phyloP scores from a whole-genome alignment of 2,329 filamentous ascomycete species.

The Sporothrix protearum region DNA sequence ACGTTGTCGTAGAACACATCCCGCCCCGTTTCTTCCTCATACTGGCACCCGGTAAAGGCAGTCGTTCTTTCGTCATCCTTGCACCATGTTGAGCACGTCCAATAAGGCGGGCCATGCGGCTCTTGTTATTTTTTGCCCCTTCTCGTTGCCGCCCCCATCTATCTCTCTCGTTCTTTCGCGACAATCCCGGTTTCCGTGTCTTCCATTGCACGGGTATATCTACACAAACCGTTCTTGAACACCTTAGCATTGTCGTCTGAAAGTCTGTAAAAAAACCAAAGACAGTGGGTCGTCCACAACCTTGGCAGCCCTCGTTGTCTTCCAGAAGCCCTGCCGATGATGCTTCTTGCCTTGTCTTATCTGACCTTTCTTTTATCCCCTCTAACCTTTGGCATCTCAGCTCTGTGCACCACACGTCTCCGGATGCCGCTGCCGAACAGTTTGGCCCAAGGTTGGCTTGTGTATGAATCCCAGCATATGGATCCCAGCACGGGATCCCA shows the following conservation, averaged over 20 bases:
- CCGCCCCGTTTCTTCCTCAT: not conserved
- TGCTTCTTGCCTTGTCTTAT: not conserved
- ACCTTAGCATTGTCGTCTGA: too few species aligned
- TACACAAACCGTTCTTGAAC: not conserved
- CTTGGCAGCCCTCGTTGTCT: not conserved
- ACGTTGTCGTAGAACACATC: not conserved
- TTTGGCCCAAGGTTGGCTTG: slow-evolving; percentile 1
- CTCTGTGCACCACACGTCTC: too few species aligned
- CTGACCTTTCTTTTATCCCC: too few species aligned
- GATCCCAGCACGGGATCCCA: not conserved
- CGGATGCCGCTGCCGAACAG: slow-evolving; percentile 12
- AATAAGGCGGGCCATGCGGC: not conserved
- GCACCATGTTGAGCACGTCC: not conserved
- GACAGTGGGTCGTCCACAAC: not conserved
- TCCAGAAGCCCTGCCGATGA: slow-evolving; percentile 10
- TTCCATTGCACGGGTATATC: not conserved
- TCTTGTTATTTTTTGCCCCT: not conserved
- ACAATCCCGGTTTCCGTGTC: slow-evolving; percentile 8
- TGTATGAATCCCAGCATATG: not conserved
- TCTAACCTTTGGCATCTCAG: too few species aligned
- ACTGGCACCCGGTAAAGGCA: not conserved
- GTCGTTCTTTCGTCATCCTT: not conserved
- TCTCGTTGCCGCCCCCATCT: not conserved
- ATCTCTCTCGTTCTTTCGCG: not conserved
- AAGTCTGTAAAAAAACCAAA: not conserved